Evolutionary conservation across 2,329 filamentous ascomycete genomes (phyloP), one percentile per base, ranked within the genome.

Genomic region (Talaromyces sp.): DNA sequence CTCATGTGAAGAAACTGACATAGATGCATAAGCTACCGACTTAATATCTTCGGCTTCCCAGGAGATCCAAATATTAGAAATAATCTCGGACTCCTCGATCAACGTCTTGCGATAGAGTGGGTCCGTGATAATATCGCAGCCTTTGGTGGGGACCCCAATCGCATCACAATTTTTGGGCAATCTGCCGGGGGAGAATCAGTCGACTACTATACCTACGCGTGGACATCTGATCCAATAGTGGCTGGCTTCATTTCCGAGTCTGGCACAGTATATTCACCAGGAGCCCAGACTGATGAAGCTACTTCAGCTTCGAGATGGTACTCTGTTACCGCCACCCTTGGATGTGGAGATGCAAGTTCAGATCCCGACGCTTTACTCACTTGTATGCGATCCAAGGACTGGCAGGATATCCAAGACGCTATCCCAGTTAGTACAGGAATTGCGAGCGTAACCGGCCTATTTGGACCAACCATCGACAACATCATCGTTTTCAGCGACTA

Each of bases 151-250:
- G 90, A 94, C 73, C 88, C 90, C 0, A 80, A 82, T 19, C 90
- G 90, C 73, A 90, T 93, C 6, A 93, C 90, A 0, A 89, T 94
- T 66, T 92, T 89, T 88, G 91, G 91, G 31, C 88, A 93, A 73
- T 88, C 85, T 1, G 89, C 89, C 0, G 89, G 89, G 0, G 63
- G 63, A 13, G 80, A 86, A 17, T 91, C 93, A 67, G 92, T 41
- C 31, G 27, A 64, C 54, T 64, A n/a, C 22, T 64, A 64, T n/a
- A 50, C 41, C 19, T 64, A 50, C 17, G 62, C 62, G 15, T 64
- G 62, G 62, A 52, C 54, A n/a, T 19, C 39, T 39, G 62, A 64
- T n/a, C 62, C 62, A 3, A 64, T 64, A 7, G 54, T 59, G 2
- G 62, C 54, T 3, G 54, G 62, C n/a, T 64, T 64, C 17, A 64